Base-by-base conservation (phyloP, 164 flowering plant species). In the Brasenia schreberi region DNA sequence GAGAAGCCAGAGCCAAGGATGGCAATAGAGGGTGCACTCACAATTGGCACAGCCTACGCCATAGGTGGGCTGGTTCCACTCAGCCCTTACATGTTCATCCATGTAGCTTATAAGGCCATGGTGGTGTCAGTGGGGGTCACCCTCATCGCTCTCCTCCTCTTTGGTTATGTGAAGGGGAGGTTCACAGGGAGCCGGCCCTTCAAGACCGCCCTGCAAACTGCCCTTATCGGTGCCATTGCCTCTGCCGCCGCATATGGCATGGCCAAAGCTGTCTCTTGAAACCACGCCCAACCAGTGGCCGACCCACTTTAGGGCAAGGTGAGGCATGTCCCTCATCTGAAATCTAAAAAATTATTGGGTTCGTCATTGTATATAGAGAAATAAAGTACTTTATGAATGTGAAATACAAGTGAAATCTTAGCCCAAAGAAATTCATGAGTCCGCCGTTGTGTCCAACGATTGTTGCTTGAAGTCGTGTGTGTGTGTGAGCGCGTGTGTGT, bases 1-100 rank as follows among this genome's bases (percentile, higher is more conserved):
- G 96, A 92, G 80, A 90, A 90, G 80, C 98, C 98, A 18, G 83
- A 87, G 63, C 98, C 98, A 45, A 87, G 79, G 61, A 88, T 97
- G 66, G 98, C 98, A 19, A 42, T 88, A 12, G 80, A 86, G 67
- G 90, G 98, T 65, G 96, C 96, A 66, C 23, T 90, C 19, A 92
- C 98, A 0, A 92, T 92, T 6, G 96, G 96, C 6, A 33, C 87
- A 0, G 85, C 98, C 19, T 92, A 92, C 82, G 59, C 86, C 0
- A 62, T 84, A 14, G 98, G 98, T 0, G 96, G 98, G n/a, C 23
- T 87, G 59, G 89, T 90, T 42, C 98, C 96, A 0, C 87, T 92
- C 1, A 0, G 75, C 61, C 98, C 96, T 5, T 90, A 92, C 83
- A 84, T 92, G 85, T 87, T 87, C 79, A 83, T 92, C 49, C 75